Evolutionary conservation across 1,284 basidiomycete species (phyloP), one percentile per base, ranked within the genome.

Genomic region (Omphalotus olearius): DNA sequence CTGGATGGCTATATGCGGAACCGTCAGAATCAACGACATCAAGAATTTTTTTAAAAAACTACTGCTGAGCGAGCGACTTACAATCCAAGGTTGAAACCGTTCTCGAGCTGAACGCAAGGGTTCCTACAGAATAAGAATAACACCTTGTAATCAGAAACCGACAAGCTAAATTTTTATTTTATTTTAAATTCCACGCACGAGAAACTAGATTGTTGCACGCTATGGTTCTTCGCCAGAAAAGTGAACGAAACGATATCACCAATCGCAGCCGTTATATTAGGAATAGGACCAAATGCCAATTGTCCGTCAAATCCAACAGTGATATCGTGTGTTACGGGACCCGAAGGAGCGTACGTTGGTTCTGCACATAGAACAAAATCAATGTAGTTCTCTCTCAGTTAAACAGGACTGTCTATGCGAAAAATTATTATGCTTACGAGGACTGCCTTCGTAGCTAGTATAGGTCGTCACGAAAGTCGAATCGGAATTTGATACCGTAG

Each of bases 121-220:
- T 45, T 28, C 9, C 42, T 51, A 17, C 13, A n/a, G n/a, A n/a
- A n/a, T n/a, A n/a, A n/a, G n/a, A n/a, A n/a, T n/a, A n/a, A n/a
- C n/a, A n/a, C n/a, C n/a, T n/a, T n/a, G n/a, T 13, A 16, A 26
- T 3, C 25, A 9, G 5, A 3, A 23, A 23, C 2, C 23, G 10
- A 33, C 9, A 10, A 6, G 38, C 16, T 36, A n/a, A 36, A 5
- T 3, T 13, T 28, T 30, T n/a, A n/a, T n/a, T n/a, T n/a, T n/a
- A n/a, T n/a, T n/a, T 11, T 3, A 20, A 45, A 10, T 5, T 16
- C 3, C 23, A 53, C 52, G 45, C 36, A 53, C 52, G 48, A 67
- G 66, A 86, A 86, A 51, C 71, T 74, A 5, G 80, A 81, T 61
- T 83, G 80, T 9, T 82, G 82, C 36, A 77, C 77, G 33, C 80